phyloP scores from a whole-genome alignment of 2,329 filamentous ascomycete species.

The Sporothrix variecibatus region DNA sequence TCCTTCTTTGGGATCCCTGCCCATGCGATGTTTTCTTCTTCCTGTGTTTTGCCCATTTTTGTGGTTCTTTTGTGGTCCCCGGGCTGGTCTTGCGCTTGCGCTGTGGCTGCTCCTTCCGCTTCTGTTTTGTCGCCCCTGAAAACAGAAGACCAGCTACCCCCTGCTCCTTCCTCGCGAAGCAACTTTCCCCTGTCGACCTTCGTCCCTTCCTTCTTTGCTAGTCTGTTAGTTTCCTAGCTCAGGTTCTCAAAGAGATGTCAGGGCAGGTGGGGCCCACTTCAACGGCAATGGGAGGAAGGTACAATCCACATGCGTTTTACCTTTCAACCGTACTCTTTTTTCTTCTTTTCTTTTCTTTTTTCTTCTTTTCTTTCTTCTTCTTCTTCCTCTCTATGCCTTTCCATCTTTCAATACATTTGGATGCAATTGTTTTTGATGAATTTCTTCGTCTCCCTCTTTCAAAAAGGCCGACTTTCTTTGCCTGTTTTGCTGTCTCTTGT shows the following conservation, averaged over 20 bases:
- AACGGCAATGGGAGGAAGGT: not conserved
- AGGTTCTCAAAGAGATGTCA: constrained; percentile 1
- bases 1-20: not conserved
- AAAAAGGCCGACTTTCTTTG: not conserved
- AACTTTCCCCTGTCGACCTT: not conserved
- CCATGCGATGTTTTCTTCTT: constrained; percentile 11
- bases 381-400: not conserved
- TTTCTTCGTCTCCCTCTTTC: not conserved
- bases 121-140: not conserved
- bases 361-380: not conserved
- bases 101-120: constrained; percentile 7
- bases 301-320: not conserved
- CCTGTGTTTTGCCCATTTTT: not conserved
- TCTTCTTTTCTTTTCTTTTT: not conserved
- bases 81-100: not conserved
- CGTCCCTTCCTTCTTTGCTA: not conserved
- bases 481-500: too few species aligned
- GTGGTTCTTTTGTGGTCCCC: not conserved
- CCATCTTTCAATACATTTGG: not conserved
- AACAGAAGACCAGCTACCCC: not conserved
- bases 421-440: not conserved
- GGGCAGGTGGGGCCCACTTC: not conserved
- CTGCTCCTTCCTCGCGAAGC: not conserved
- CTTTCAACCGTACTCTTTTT: not conserved
- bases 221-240: not conserved